Percentiles rank a stretch among this genome's conserved stretches.
phyloP scores from a whole-genome alignment of 805 yeast species.

The Lipomyces kockii region DNA sequence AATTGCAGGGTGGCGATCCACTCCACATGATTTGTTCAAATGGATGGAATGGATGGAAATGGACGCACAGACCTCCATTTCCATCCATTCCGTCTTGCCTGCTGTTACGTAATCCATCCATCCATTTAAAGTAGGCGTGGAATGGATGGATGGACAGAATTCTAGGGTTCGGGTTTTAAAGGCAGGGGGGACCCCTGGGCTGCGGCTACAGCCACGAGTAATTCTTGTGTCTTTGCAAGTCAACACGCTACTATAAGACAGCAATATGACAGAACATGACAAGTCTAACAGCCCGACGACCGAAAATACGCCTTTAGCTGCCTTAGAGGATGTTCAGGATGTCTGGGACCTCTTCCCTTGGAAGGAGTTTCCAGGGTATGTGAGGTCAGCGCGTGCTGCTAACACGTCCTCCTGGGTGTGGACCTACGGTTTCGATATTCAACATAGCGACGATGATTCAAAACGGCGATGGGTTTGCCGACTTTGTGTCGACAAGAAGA shows the following conservation, averaged over 20 bases:
- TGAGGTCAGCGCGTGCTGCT: slow-evolving; percentile 2
- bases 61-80: no score
- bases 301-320: no score
- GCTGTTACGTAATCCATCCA: slow-evolving; percentile 1
- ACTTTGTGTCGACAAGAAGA: not conserved
- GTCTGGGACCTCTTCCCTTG: slow-evolving; percentile 3
- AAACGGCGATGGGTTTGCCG: not conserved
- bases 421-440: slow-evolving; percentile 7
- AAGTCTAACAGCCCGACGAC: no score
- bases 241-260: no score
- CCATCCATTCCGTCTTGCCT: not conserved
- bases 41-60: no score
- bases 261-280: no score
- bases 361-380: slow-evolving; percentile 3
- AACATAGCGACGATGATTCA: slow-evolving; percentile 5
- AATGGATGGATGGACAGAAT: not conserved
- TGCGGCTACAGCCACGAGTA: no score
- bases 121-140: slow-evolving; percentile 7
- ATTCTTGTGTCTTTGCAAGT: no score
- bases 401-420: slow-evolving; percentile 7
- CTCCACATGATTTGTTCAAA: no score
- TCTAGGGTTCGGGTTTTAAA: not conserved
- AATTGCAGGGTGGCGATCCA: no score
- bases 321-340: no score
- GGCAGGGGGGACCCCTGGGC: no score